Conservation (phyloP, 139 green algal genomes). For the Tetratostichococcus sp. region DNA sequence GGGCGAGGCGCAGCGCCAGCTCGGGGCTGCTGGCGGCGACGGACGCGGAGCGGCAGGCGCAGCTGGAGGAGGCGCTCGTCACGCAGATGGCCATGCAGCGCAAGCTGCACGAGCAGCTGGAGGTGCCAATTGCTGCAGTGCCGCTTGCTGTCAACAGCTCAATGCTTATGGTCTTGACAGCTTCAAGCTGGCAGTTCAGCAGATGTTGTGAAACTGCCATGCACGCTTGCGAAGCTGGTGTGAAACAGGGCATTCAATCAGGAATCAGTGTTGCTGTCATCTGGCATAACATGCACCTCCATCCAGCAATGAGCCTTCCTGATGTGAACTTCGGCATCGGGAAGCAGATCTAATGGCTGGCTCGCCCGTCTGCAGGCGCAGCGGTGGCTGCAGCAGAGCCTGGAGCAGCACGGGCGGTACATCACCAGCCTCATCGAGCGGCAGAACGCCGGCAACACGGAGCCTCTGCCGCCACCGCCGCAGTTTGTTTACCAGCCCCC, state of each 20-base stretch:
- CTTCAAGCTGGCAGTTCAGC: no score
- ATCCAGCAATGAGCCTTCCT: no score
- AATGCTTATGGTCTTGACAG: no score
- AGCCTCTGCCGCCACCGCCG: not conserved
- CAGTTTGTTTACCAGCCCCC: not conserved
- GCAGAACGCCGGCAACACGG: not conserved
- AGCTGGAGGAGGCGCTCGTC: slow-evolving; percentile 79
- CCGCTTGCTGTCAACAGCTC: not conserved
- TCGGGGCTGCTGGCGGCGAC: slow-evolving; percentile 8
- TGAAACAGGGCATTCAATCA: no score
- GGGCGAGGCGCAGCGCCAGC: not conserved
- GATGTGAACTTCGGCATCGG: no score
- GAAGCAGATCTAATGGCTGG: no score
- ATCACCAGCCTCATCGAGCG: slow-evolving; percentile 61
- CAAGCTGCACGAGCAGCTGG: slow-evolving; percentile 91
- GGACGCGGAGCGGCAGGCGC: not conserved
- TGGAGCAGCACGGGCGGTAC: slow-evolving; percentile 89
- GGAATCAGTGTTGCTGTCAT: no score
- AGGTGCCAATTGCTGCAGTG: slow-evolving; percentile 40
- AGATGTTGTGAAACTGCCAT: no score
- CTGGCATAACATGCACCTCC: no score
- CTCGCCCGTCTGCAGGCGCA: slow-evolving; percentile 58
- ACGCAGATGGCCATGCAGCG: slow-evolving; percentile 96
- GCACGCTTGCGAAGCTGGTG: no score
- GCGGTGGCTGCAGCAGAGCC: slow-evolving; percentile 80